These are phyloP conservation scores for Eucalyptus marginata DNA, from an alignment of 345 rosid species.

Conservation along the genomic window DNA sequence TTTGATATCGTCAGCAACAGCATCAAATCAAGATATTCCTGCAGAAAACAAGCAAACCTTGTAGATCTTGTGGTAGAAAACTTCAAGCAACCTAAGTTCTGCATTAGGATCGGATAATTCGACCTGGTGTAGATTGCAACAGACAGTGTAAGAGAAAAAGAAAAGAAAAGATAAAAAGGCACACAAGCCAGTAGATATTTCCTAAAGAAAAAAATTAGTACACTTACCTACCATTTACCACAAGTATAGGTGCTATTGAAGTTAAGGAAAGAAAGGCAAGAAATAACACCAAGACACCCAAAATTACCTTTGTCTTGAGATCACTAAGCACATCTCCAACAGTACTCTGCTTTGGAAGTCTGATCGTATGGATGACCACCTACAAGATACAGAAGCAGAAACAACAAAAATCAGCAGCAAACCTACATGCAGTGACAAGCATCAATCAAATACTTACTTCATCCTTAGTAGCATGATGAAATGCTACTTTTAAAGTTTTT, in stretches of 20 bases:
- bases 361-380: conserved; percentile 77
- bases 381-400: conserved; percentile 7
- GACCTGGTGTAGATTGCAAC: conserved; percentile 46
- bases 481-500: conserved; percentile 82
- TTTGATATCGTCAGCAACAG: not conserved
- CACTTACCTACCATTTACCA: not conserved
- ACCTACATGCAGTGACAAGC: not conserved
- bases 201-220: not conserved
- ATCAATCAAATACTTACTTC: conserved; percentile 44
- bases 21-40: not conserved
- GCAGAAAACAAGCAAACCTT: conserved; percentile 35
- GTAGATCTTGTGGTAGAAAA: conserved; percentile 87
- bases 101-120: conserved; percentile 80
- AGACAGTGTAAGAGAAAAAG: not conserved
- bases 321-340: conserved; percentile 90
- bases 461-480: conserved; percentile 70
- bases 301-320: conserved; percentile 67
- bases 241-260: not conserved
- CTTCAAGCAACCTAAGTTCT: conserved; percentile 89
- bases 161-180: not conserved
- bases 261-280: not conserved
- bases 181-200: not conserved
- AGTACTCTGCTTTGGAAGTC: conserved; percentile 89
- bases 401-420: not conserved
- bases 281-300: not conserved